Evolutionary conservation across 1,284 basidiomycete species (phyloP).

Genomic region (Fomitopsis betulina): DNA sequence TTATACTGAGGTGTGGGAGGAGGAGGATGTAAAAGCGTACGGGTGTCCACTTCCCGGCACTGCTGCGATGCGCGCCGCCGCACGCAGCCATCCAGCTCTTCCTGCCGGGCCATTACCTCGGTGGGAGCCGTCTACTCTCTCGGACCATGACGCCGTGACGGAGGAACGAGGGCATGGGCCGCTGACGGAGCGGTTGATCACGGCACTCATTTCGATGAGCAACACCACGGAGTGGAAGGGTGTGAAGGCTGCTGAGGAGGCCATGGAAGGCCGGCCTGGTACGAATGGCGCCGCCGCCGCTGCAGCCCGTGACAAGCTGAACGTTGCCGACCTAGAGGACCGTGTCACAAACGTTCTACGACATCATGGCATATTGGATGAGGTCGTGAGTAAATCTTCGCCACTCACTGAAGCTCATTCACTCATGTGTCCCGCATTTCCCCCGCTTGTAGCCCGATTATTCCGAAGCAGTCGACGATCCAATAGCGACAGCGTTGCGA

Average conservation of each 20-base stretch:
- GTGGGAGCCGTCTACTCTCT: constrained; percentile 71
- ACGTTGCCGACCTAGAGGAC: constrained; percentile 66
- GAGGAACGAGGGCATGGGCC: constrained; percentile 77
- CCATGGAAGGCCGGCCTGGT: constrained; percentile 76
- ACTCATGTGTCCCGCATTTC: not conserved
- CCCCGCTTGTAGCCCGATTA: constrained; percentile 61
- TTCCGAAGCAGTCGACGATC: constrained; percentile 81
- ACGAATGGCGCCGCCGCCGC: constrained; percentile 70
- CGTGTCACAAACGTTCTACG: constrained; percentile 69
- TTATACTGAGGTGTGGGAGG: constrained; percentile 89
- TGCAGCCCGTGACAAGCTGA: constrained; percentile 65
- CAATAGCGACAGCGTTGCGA: constrained; percentile 86
- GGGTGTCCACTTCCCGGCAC: constrained; percentile 39
- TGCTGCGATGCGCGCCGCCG: constrained; percentile 27
- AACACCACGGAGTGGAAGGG: constrained; percentile 64
- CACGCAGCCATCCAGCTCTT: constrained; percentile 23
- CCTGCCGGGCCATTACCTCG: constrained; percentile 46
- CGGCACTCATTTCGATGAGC: constrained; percentile 67
- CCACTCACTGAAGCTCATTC: not conserved
- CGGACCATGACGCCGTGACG: constrained; percentile 55
- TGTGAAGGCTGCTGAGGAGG: constrained; percentile 74
- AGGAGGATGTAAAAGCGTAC: constrained; percentile 70
- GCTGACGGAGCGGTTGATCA: constrained; percentile 76
- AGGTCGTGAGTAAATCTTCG: constrained; percentile 39
- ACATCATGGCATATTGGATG: constrained; percentile 60